These are phyloP conservation scores for Gossypium gossypioides DNA, from an alignment of 441 rosid species.

Conservation along the genomic window DNA sequence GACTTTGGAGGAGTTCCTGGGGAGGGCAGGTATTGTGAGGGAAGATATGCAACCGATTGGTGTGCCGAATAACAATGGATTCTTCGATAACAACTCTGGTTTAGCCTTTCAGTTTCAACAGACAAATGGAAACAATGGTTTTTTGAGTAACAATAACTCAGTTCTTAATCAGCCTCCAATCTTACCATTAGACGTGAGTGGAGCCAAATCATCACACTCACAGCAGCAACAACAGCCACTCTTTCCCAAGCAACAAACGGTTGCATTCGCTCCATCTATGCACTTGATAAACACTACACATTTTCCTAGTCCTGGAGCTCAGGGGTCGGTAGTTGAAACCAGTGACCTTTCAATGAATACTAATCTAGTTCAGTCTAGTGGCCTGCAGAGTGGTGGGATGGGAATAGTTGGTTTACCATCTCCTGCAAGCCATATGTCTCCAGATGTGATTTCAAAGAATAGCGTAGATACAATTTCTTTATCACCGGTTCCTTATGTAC, in stretches of 20 bases:
- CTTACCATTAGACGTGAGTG: constrained; percentile 35
- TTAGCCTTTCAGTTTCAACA: constrained; percentile 41
- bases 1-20: constrained; percentile 64
- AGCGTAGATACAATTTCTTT: constrained; percentile 31
- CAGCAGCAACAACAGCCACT: constrained; percentile 39
- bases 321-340: constrained; percentile 34
- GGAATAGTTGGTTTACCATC: constrained; percentile 40
- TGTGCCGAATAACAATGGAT: constrained; percentile 23
- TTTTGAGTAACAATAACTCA: constrained; percentile 28
- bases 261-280: constrained; percentile 35
- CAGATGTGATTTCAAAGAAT: constrained; percentile 40
- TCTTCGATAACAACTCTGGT: constrained; percentile 28
- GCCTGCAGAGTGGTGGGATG: constrained; percentile 36
- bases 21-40: constrained; percentile 49
- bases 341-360: constrained; percentile 34
- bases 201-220: constrained; percentile 31
- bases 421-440: constrained; percentile 42
- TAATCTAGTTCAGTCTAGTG: constrained; percentile 39
- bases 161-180: constrained; percentile 36
- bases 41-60: constrained; percentile 40
- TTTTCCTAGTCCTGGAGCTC: constrained; percentile 35
- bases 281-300: constrained; percentile 25
- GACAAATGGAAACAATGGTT: constrained; percentile 32
- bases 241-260: constrained; percentile 40
- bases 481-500: constrained; percentile 51